These are phyloP conservation scores for Alternaria brassicicola DNA, from an alignment of 2,329 filamentous ascomycete genomes.

Conservation along the genomic window DNA sequence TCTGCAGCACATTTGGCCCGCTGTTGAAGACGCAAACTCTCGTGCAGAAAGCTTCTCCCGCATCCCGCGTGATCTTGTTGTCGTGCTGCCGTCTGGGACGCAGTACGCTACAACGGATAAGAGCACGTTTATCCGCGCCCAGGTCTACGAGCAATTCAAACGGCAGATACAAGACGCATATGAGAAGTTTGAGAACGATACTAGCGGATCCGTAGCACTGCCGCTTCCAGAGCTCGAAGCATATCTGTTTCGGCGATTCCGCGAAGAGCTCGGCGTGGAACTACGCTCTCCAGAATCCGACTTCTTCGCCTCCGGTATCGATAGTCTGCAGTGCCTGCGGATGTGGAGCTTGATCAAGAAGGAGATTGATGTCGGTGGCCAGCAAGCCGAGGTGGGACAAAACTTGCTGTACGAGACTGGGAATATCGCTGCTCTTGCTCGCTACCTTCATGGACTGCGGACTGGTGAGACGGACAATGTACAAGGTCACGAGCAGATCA, in stretches of 20 bases:
- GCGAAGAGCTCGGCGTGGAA: slow-evolving; percentile 27
- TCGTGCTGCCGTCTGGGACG: slow-evolving; percentile 54
- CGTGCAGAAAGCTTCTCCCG: slow-evolving; percentile 59
- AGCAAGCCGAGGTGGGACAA: slow-evolving; percentile 53
- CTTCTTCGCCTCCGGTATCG: slow-evolving; percentile 64
- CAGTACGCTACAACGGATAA: slow-evolving; percentile 62
- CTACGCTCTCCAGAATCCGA: slow-evolving; percentile 53
- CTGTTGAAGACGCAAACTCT: slow-evolving; percentile 59
- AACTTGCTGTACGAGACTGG: slow-evolving; percentile 67
- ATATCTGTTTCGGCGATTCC: slow-evolving; percentile 30
- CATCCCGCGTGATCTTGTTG: slow-evolving; percentile 60
- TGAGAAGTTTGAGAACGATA: slow-evolving; percentile 26
- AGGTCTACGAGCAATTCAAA: slow-evolving; percentile 58
- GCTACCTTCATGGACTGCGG: slow-evolving; percentile 53
- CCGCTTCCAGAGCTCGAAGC: slow-evolving; percentile 41
- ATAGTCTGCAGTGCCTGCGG: slow-evolving; percentile 64
- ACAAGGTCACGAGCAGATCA: slow-evolving; percentile 51
- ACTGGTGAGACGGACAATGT: slow-evolving; percentile 43
- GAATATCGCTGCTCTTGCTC: slow-evolving; percentile 55
- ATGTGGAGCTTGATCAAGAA: slow-evolving; percentile 60
- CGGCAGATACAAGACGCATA: slow-evolving; percentile 57
- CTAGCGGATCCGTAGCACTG: slow-evolving; percentile 30
- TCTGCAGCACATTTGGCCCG: slow-evolving; percentile 57
- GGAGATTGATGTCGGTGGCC: slow-evolving; percentile 56
- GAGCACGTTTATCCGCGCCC: slow-evolving; percentile 61